Evolutionary conservation across 2,329 filamentous ascomycete genomes (phyloP), one percentile per base, ranked within the genome.

Genomic region (Aspergillus pseudonomiae): DNA sequence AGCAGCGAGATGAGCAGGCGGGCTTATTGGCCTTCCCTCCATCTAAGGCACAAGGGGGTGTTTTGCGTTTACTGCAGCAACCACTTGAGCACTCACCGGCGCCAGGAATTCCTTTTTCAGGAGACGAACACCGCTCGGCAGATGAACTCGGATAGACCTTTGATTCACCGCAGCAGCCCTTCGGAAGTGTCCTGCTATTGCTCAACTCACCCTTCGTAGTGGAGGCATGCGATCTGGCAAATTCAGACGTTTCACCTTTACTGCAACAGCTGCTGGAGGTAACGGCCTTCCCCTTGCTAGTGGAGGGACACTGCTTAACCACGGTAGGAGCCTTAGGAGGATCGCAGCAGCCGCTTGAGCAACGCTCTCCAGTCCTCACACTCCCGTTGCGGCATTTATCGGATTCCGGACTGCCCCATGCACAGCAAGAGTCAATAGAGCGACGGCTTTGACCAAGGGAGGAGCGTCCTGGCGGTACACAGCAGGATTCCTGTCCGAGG

Each of bases 401-500:
- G n/a, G 54, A 24, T 26, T n/a, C 21, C 56, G 54, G 36, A 50
- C 57, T 63, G n/a, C 26, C 36, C 34, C n/a, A 43, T 43, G 60
- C 50, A 16, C 56, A 57, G 48, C 61, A 61, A 45, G 67, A 68
- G 41, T 66, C 64, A 41, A 12, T 21, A 34, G 28, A 53, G 28
- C 14, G 26, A 21, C 50, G 30, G 21, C 62, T 56, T 36, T 53
- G 48, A 2, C 60, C 63, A 24, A 43, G 30, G 21, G 60, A 60
- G 19, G 14, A 55, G 21, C 57, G 59, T 12, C 39, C 71, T 16
- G 63, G 71, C 26, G 71, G 68, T 26, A 72, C 68, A 60, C 84
- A 86, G 74, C 84, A 86, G 0, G 83, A 79, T 65, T 86, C 83
- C 61, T 84, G 77, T 0, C 84, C 84, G 21, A 85, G 75, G 10